Evolutionary conservation across 306 rosid species (phyloP).

Genomic region (Prosopis cineraria): DNA sequence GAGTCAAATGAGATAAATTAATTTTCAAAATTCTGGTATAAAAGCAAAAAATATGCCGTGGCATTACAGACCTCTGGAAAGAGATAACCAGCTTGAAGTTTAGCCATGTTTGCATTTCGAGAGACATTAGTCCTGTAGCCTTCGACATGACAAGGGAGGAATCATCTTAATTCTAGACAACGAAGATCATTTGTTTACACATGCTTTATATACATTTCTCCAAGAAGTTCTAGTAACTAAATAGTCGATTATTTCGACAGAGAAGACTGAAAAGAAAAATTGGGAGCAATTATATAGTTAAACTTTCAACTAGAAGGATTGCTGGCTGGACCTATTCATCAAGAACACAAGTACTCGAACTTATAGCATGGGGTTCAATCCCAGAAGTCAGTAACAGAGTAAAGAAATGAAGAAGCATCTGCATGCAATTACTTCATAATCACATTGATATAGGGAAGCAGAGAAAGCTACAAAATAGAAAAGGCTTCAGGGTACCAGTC

Average conservation of each 20-base stretch:
- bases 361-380: background rate
- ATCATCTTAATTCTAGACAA: background rate
- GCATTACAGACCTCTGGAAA: constrained; percentile 82
- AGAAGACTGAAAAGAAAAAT: background rate
- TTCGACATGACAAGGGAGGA: constrained; percentile 36
- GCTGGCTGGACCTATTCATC: background rate
- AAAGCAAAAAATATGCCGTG: constrained; percentile 20
- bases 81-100: constrained; percentile 97
- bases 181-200: background rate
- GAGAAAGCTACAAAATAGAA: background rate
- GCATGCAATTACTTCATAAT: background rate
- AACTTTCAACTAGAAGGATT: background rate
- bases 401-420: background rate
- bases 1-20: background rate
- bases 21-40: background rate
- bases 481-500: constrained; percentile 46
- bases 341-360: background rate
- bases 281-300: background rate
- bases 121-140: constrained; percentile 77
- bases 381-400: background rate
- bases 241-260: background rate
- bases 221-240: background rate
- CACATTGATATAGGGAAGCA: background rate
- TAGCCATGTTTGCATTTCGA: constrained; percentile 77
- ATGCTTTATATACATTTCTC: background rate